Evolutionary conservation across 805 yeast genomes (phyloP).

Genomic region (Naumovozyma dairenensis): DNA sequence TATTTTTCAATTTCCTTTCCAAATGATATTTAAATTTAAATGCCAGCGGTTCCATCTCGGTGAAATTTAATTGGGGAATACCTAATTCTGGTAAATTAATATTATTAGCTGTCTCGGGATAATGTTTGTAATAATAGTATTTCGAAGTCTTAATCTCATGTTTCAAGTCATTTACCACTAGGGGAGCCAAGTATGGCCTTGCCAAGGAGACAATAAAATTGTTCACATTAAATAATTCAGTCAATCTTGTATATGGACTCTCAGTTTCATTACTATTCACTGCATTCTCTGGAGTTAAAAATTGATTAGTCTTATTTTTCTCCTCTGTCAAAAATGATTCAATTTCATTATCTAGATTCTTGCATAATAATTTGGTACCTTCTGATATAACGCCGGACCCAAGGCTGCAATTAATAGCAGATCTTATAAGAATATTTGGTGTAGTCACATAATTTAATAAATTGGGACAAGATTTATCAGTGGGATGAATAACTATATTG

Average conservation of each 20-base stretch:
- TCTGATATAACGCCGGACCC: slow-evolving; percentile 60
- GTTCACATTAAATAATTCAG: slow-evolving; percentile 91
- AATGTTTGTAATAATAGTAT: slow-evolving; percentile 31
- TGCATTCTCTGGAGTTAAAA: slow-evolving; percentile 39
- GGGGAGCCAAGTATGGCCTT: slow-evolving; percentile 86
- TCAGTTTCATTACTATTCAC: slow-evolving; percentile 33
- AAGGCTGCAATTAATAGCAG: slow-evolving; percentile 80
- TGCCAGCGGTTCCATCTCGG: slow-evolving; percentile 30
- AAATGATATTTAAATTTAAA: slow-evolving; percentile 28
- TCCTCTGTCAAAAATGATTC: slow-evolving; percentile 43
- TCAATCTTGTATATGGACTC: slow-evolving; percentile 76
- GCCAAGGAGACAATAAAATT: slow-evolving; percentile 87
- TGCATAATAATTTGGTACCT: slow-evolving; percentile 48
- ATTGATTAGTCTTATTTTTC: slow-evolving; percentile 21
- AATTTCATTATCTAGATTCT: slow-evolving; percentile 50
- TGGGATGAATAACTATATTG: slow-evolving; percentile 80
- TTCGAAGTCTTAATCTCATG: slow-evolving; percentile 43
- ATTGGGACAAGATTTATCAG: slow-evolving; percentile 48
- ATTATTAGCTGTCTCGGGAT: slow-evolving; percentile 27
- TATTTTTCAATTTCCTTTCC: slow-evolving; percentile 39
- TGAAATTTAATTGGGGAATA: slow-evolving; percentile 24
- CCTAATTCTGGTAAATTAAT: slow-evolving; percentile 14
- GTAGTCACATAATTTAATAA: slow-evolving; percentile 83
- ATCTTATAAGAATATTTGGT: slow-evolving; percentile 82
- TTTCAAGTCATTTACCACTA: slow-evolving; percentile 71